Evolutionary conservation across 257 asterid species (phyloP).

Genomic region (Rehmannia glutinosa): DNA sequence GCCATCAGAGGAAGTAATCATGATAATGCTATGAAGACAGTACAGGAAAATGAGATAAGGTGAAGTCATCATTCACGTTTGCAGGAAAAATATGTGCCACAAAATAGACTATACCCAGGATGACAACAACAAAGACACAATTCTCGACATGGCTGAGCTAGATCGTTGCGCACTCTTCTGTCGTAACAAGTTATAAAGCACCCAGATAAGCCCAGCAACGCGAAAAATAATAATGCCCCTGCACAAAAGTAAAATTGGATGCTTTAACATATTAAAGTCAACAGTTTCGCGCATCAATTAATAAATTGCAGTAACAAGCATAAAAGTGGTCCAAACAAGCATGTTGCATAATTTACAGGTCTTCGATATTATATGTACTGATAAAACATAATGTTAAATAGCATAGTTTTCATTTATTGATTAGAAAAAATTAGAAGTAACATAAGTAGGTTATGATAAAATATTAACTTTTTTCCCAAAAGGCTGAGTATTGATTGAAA

Average conservation of each 20-base stretch:
- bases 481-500: background rate
- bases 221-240: constrained; percentile 91
- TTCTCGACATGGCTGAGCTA: constrained; percentile 98
- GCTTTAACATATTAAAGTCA: constrained; percentile 5
- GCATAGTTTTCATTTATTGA: no score
- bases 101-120: constrained; percentile 56
- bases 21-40: no score
- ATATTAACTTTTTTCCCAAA: background rate
- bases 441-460: no score
- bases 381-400: background rate
- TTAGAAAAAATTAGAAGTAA: no score
- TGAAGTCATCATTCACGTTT: background rate
- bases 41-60: background rate
- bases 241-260: constrained; percentile 13
- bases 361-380: background rate
- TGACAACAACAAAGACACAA: constrained; percentile 96
- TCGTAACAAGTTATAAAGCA: constrained; percentile 96
- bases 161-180: constrained; percentile 91
- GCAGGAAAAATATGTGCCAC: constrained; percentile 9
- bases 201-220: constrained; percentile 88
- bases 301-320: background rate
- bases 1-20: no score
- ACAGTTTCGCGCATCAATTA: background rate
- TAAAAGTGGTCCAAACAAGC: background rate
- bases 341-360: background rate